Conservation (phyloP, 345 rosid genomes). For the Murraya koenigii region DNA sequence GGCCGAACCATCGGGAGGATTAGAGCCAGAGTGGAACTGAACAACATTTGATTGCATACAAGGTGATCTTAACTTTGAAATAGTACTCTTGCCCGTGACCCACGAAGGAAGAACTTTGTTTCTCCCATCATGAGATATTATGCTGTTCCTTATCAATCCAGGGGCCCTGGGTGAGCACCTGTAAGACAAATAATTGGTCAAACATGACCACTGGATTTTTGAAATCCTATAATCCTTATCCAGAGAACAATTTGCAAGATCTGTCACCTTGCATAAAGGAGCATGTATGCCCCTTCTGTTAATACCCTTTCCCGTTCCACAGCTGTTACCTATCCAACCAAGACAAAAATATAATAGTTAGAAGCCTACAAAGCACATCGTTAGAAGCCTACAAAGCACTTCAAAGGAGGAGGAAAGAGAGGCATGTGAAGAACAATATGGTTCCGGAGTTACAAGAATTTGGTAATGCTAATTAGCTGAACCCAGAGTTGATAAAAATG, state of each 20-base stretch:
- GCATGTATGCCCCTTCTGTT: conserved; percentile 77
- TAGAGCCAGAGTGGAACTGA: conserved; percentile 29
- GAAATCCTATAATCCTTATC: neutral
- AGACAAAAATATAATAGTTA: conserved; percentile 13
- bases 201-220: neutral
- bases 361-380: neutral
- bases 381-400: neutral
- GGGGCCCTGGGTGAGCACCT: conserved; percentile 83
- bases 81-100: conserved; percentile 18
- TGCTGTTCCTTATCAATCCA: conserved; percentile 44
- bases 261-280: conserved; percentile 81
- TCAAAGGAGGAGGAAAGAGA: neutral
- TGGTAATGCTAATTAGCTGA: neutral
- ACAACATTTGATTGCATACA: conserved; percentile 20
- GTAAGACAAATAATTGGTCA: conserved; percentile 24
- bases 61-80: conserved; percentile 33
- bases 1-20: conserved; percentile 31
- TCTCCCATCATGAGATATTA: conserved; percentile 27
- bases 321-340: conserved; percentile 58
- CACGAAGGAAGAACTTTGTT: conserved; percentile 24
- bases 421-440: neutral
- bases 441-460: neutral
- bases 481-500: neutral
- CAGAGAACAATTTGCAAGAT: conserved; percentile 2
- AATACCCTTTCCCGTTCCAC: conserved; percentile 68